Percentiles rank a stretch among this genome's conserved stretches.
Conservation (phyloP, 176 grass and related monocot species). For the Aechmea fasciata region DNA sequence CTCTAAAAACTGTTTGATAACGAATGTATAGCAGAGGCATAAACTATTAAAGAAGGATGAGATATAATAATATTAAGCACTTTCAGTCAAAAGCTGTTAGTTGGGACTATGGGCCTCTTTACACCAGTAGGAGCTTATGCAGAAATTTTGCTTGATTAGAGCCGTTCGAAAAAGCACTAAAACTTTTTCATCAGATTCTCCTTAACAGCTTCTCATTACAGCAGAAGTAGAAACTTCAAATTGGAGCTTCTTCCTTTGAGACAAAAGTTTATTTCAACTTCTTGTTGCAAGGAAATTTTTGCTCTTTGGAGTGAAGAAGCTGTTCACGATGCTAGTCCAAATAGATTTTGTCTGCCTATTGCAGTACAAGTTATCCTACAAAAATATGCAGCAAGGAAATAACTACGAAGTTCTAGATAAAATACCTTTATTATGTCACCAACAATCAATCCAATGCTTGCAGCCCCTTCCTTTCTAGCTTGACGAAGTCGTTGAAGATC, state of each 20-base stretch:
- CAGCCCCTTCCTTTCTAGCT: constrained; percentile 93
- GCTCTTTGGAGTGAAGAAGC: too few relatives aligned
- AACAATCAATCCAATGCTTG: constrained; percentile 86
- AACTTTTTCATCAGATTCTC: too few relatives aligned
- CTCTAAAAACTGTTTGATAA: constrained; percentile 75
- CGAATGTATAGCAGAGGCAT: constrained; percentile 17
- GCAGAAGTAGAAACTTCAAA: too few relatives aligned
- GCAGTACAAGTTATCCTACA: constrained; percentile 19
- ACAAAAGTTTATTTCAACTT: too few relatives aligned
- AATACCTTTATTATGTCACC: constrained; percentile 78
- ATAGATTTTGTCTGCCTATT: constrained; percentile 2
- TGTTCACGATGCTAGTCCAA: too few relatives aligned
- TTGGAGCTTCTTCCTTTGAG: too few relatives aligned
- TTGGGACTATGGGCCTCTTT: too few relatives aligned
- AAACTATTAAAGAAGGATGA: not conserved
- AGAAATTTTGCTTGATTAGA: not conserved
- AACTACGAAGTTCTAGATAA: constrained; percentile 22
- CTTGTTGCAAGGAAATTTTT: too few relatives aligned
- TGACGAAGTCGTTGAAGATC: constrained; percentile 86
- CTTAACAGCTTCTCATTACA: too few relatives aligned
- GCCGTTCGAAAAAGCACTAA: too few relatives aligned
- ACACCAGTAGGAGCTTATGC: not conserved
- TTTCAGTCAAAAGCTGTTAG: too few relatives aligned
- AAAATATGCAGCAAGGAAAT: constrained; percentile 15
- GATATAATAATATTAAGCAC: too few relatives aligned